Percentiles rank a stretch among this genome's conserved stretches.
Conservation (phyloP, 2,329 filamentous ascomycete species). For the Pseudohalonectria lignicola region DNA sequence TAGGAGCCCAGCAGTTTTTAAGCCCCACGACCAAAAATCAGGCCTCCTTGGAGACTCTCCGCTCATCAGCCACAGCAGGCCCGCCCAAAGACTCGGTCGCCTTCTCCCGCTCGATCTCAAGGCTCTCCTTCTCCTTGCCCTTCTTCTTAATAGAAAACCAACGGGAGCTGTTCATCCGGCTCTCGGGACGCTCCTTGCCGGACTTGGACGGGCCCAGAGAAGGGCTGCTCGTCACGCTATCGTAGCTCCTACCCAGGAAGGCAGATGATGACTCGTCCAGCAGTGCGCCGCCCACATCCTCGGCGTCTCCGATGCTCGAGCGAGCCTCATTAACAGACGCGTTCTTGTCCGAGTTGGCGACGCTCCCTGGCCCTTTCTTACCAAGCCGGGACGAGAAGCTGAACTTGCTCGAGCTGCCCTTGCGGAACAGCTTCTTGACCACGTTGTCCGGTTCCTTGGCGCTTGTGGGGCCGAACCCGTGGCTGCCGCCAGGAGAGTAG, state of each 20-base stretch:
- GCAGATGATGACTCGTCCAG: conserved; percentile 36
- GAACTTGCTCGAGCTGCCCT: conserved; percentile 56
- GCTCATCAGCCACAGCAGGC: too few species aligned
- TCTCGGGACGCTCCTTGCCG: conserved; percentile 21
- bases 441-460: conserved; percentile 36
- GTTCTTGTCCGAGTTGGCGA: conserved; percentile 41
- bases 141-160: conserved; percentile 44
- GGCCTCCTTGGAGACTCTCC: too few species aligned
- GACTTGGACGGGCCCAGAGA: conserved; percentile 40
- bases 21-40: too few species aligned
- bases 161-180: not conserved
- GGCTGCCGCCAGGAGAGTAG: conserved; percentile 25
- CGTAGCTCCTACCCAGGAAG: conserved; percentile 37
- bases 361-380: conserved; percentile 48
- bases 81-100: too few species aligned
- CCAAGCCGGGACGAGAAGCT: conserved; percentile 44
- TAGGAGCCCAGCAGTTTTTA: too few species aligned
- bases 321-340: conserved; percentile 34
- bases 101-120: conserved; percentile 35
- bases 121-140: conserved; percentile 44
- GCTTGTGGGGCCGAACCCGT: conserved; percentile 18
- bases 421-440: conserved; percentile 54
- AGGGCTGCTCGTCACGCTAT: conserved; percentile 46
- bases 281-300: conserved; percentile 38
- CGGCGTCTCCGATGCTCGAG: conserved; percentile 45